Evolutionary conservation across 1,284 basidiomycete species (phyloP).

Genomic region (Leccinum huronense): DNA sequence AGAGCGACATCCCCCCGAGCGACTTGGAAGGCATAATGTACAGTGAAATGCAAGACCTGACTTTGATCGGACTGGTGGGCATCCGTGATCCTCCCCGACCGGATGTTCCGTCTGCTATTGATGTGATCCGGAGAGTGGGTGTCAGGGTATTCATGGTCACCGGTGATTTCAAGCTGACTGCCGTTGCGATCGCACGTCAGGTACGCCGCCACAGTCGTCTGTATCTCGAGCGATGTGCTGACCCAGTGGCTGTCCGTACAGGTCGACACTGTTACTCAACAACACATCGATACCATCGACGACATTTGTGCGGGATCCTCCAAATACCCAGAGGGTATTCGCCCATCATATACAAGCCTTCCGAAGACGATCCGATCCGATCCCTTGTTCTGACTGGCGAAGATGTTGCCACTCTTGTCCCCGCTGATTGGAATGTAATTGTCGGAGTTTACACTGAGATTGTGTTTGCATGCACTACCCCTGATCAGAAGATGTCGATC

Average conservation of each 20-base stretch:
- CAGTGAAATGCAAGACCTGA: constrained; percentile 41
- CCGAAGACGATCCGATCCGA: constrained; percentile 32
- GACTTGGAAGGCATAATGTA: constrained; percentile 41
- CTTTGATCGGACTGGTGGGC: constrained; percentile 57
- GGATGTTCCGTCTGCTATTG: constrained; percentile 49
- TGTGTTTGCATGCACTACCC: constrained; percentile 59
- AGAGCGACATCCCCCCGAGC: constrained; percentile 35
- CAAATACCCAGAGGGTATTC: constrained; percentile 21
- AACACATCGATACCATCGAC: constrained; percentile 41
- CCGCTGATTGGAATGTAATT: constrained; percentile 48
- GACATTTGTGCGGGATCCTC: constrained; percentile 34
- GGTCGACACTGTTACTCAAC: constrained; percentile 58
- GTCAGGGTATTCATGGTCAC: constrained; percentile 57
- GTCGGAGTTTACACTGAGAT: constrained; percentile 53
- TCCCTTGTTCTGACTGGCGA: constrained; percentile 45
- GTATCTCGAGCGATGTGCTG: not conserved
- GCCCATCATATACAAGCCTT: constrained; percentile 27
- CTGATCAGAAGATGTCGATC: constrained; percentile 59
- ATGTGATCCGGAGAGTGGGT: constrained; percentile 46
- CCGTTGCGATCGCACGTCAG: constrained; percentile 46
- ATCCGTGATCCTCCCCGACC: constrained; percentile 58
- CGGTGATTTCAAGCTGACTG: constrained; percentile 49
- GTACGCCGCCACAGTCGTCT: constrained; percentile 12
- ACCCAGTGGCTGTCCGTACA: constrained; percentile 20
- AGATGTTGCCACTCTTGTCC: constrained; percentile 45